Evolutionary conservation across 805 yeast genomes (phyloP).

Genomic region (Saccharomycopsis schoenii): DNA sequence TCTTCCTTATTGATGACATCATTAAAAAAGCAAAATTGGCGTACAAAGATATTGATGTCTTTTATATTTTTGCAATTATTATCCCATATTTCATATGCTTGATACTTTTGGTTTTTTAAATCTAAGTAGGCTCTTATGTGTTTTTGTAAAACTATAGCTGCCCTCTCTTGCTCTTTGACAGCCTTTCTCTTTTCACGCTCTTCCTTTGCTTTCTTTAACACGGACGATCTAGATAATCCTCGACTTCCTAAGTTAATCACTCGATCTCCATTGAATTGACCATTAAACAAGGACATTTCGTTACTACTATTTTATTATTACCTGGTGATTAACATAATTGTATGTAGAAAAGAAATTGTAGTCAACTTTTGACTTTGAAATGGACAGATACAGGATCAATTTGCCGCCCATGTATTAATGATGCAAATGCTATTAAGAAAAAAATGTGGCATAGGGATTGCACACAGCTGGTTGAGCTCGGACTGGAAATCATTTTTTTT

Average conservation of each 20-base stretch:
- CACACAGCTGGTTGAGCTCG: neutral
- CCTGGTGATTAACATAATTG: neutral
- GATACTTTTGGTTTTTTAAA: neutral
- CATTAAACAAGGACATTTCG: conserved; percentile 47
- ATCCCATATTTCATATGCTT: neutral
- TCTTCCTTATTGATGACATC: neutral
- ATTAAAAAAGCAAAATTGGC: conserved; percentile 3
- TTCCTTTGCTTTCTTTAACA: conserved; percentile 52
- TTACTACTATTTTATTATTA: neutral
- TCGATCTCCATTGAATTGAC: conserved; percentile 48
- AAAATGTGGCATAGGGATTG: too few relatives aligned
- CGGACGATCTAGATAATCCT: conserved; percentile 30
- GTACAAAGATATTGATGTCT: neutral
- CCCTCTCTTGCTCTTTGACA: conserved; percentile 37
- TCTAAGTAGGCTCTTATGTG: conserved; percentile 34
- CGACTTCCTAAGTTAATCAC: conserved; percentile 56
- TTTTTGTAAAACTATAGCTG: conserved; percentile 43
- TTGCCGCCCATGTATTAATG: neutral
- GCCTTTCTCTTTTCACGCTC: conserved; percentile 61
- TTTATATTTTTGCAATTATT: neutral
- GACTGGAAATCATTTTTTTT: neutral
- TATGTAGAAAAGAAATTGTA: too few relatives aligned
- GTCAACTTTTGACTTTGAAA: too few relatives aligned
- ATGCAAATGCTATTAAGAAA: neutral
- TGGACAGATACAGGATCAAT: neutral